Percentiles rank a stretch among this genome's conserved stretches.
Conservation (phyloP, 2,329 filamentous ascomycete species). For the Colletotrichum eleusines region DNA sequence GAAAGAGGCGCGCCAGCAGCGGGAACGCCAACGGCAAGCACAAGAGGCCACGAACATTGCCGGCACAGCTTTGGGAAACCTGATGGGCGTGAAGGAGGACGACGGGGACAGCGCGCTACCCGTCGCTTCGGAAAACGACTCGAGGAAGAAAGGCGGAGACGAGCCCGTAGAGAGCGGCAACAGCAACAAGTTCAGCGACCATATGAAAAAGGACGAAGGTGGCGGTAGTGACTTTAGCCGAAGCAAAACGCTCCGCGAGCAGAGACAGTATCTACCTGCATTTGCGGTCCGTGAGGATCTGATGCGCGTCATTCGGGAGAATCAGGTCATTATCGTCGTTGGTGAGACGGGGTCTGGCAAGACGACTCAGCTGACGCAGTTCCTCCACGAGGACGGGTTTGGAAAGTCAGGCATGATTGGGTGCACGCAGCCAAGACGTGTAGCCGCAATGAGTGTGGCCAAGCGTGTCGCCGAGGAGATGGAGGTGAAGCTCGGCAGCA, state of each 20-base stretch:
- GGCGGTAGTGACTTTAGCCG: slow-evolving; percentile 92
- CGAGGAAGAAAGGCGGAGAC: slow-evolving; percentile 57
- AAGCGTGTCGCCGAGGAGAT: slow-evolving; percentile 99
- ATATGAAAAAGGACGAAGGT: slow-evolving; percentile 86
- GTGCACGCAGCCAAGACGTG: slow-evolving; percentile 95
- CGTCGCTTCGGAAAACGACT: slow-evolving; percentile 77
- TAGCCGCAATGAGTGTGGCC: slow-evolving; percentile 98
- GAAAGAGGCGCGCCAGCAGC: slow-evolving; percentile 89
- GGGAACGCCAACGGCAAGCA: slow-evolving; percentile 92
- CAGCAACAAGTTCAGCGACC: slow-evolving; percentile 84
- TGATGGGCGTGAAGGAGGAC: slow-evolving; percentile 95
- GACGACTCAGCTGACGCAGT: slow-evolving; percentile 97
- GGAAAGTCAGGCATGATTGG: slow-evolving; percentile 89
- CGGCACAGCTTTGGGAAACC: slow-evolving; percentile 90
- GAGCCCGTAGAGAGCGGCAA: slow-evolving; percentile 43
- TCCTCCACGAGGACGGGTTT: slow-evolving; percentile 95
- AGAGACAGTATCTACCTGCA: slow-evolving; percentile 92
- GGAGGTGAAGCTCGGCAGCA: slow-evolving; percentile 88
- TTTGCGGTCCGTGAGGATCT: slow-evolving; percentile 97
- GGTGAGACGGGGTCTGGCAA: slow-evolving; percentile 98
- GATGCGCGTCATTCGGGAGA: slow-evolving; percentile 91
- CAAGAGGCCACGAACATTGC: slow-evolving; percentile 94
- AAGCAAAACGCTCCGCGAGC: slow-evolving; percentile 89
- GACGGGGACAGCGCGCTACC: slow-evolving; percentile 91
- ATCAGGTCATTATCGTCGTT: slow-evolving; percentile 96